Conservation (phyloP, 2,329 filamentous ascomycete species). For the Phialocephala sp. region DNA sequence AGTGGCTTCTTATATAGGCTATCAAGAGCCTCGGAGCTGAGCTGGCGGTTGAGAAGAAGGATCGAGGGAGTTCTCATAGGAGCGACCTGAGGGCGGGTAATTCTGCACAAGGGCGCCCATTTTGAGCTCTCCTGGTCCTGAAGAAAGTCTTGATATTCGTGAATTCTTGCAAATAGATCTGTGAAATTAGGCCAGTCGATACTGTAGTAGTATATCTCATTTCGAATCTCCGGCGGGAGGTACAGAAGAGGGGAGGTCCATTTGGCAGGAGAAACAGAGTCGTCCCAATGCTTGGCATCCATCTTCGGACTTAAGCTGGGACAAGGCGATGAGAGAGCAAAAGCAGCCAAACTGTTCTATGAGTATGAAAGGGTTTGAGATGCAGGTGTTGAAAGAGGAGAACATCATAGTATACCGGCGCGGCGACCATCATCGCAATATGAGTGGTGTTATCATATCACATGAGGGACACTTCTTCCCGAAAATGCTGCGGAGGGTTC, state of each 20-base stretch:
- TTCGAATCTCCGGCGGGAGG: conserved; percentile 25
- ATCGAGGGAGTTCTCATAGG: conserved; percentile 41
- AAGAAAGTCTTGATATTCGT: not conserved
- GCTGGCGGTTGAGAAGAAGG: conserved; percentile 45
- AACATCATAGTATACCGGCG: not conserved
- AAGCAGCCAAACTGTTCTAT: not conserved
- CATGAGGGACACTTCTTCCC: not conserved
- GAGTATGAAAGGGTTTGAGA: not conserved
- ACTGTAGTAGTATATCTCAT: conserved; percentile 25
- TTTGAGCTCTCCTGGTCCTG: not conserved
- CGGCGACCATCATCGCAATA: not conserved
- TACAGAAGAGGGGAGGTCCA: conserved; percentile 12
- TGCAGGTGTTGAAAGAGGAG: not conserved
- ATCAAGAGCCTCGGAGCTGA: conserved; percentile 40
- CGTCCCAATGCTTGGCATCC: not conserved
- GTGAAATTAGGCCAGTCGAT: conserved; percentile 23
- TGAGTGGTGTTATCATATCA: conserved; percentile 1
- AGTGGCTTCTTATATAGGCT: conserved; percentile 42
- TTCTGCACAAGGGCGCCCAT: not conserved
- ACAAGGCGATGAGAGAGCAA: not conserved
- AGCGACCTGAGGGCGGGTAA: not conserved
- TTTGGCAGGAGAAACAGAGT: not conserved
- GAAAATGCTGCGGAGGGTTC: conserved; percentile 1
- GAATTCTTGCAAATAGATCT: conserved; percentile 4
- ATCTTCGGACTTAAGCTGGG: not conserved